A percentile compares a stretch with the other conserved stretches of the same genome.
Conservation (phyloP, 1,284 basidiomycete species). For the Sphagnurus paluster region DNA sequence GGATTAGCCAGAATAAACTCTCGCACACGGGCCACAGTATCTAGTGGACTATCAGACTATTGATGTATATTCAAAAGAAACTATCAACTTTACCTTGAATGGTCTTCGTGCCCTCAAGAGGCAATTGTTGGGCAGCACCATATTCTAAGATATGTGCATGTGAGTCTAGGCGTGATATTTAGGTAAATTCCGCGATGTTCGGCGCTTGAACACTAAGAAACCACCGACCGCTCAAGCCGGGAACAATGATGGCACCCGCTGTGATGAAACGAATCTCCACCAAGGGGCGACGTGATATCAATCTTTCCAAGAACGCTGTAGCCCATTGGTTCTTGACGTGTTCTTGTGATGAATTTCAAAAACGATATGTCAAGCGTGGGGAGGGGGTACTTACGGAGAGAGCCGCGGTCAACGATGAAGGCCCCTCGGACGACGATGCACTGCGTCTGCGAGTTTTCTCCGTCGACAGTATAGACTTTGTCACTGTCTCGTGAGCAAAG, state of each 20-base stretch:
- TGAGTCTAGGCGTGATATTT: slow-evolving; percentile 55
- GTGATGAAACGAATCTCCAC: slow-evolving; percentile 51
- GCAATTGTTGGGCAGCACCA: slow-evolving; percentile 63
- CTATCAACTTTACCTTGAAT: slow-evolving; percentile 44
- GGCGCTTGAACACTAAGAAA: not conserved
- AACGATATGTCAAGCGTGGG: slow-evolving; percentile 4
- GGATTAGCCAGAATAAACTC: slow-evolving; percentile 63
- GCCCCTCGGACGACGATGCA: slow-evolving; percentile 58
- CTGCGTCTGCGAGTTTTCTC: slow-evolving; percentile 45
- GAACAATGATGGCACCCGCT: slow-evolving; percentile 58
- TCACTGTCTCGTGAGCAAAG: slow-evolving; percentile 55
- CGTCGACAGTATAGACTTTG: slow-evolving; percentile 64
- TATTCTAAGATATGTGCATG: slow-evolving; percentile 82
- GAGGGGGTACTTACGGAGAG: slow-evolving; percentile 46
- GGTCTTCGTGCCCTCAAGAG: slow-evolving; percentile 64
- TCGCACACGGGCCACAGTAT: slow-evolving; percentile 65
- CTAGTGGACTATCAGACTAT: too few species aligned
- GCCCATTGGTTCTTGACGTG: slow-evolving; percentile 46
- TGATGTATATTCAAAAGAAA: too few species aligned
- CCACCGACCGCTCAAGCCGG: slow-evolving; percentile 63
- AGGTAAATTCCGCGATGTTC: slow-evolving; percentile 6
- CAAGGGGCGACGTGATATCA: slow-evolving; percentile 17
- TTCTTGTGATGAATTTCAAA: slow-evolving; percentile 30
- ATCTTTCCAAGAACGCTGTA: slow-evolving; percentile 11
- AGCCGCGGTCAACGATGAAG: slow-evolving; percentile 53